Evolutionary conservation across 169 alveolate species (phyloP), one percentile per base, ranked within the genome.

Genomic region (Perkinsus marinus): DNA sequence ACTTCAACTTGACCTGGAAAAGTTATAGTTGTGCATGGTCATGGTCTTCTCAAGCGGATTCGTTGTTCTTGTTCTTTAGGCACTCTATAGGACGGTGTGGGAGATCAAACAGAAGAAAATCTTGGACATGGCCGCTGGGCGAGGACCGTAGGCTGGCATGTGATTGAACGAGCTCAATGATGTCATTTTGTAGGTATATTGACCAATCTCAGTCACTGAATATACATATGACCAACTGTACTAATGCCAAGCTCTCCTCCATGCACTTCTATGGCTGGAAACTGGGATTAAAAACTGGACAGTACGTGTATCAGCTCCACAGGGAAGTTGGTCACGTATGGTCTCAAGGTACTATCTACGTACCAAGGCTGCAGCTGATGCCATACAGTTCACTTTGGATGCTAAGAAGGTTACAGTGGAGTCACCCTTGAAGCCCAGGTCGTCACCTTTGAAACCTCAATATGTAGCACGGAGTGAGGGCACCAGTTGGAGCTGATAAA

Each of bases 211-310:
- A 99, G 93, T 97, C 99, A 89, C 94, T 98, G 90, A 99, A 99
- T 94, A 97, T 99, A 43, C 97, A 98, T 94, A 96, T 99, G 96
- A 97, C 95, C 89, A 98, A 98, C 92, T 99, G 99, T 37, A 97
- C 97, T 30, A 97, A 95, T 94, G 98, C 99, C 90, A 98, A 98
- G 94, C 96, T 99, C 91, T 96, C 99, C 57, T 97, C 99, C 39
- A 98, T 98, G 99, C 99, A 98, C 94, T 98, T 99, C 94, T 98
- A 99, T 94, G 99, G 99, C 43, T 98, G 99, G 99, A 96, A 97
- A 92, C 95, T 96, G 68, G 99, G 99, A 5, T 96, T 98, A 39
- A 99, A 99, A 94, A 99, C 99, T 17, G 99, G 99, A 39, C 96
- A 97, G 94, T 57, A 30, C 5, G 79, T 57, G 34, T 10, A 41